phyloP scores from a whole-genome alignment of 1,139 yeast species.

The Taphrina populina region DNA sequence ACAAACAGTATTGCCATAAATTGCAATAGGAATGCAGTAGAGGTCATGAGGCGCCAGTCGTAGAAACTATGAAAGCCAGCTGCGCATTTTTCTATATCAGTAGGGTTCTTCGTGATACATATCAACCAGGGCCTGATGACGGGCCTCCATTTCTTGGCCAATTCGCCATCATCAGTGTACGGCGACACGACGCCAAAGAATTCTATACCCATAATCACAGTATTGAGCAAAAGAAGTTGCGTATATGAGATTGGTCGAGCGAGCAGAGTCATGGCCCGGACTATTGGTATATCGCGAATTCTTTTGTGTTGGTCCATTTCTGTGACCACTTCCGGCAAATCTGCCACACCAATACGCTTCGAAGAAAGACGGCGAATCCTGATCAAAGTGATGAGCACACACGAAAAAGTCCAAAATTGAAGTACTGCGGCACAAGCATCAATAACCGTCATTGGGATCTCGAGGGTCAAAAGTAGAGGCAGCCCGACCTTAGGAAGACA shows the following conservation, averaged over 20 bases:
- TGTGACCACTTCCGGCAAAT: background rate
- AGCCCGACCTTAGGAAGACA: constrained; percentile 6
- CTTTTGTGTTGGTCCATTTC: background rate
- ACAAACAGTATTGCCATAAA: background rate
- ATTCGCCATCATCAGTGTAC: background rate
- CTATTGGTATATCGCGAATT: background rate
- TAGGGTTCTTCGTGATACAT: background rate
- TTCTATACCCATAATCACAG: background rate
- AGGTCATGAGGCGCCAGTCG: background rate
- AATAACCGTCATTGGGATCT: background rate
- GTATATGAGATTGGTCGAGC: constrained; percentile 8
- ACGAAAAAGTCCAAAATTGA: constrained; percentile 2
- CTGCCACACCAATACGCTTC: background rate
- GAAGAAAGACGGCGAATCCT: background rate
- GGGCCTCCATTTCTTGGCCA: background rate
- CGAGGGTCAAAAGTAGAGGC: background rate
- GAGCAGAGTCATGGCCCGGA: background rate
- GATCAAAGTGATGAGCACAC: background rate
- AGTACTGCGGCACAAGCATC: background rate
- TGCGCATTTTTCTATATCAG: background rate
- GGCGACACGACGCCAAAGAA: background rate
- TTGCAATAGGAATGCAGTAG: background rate
- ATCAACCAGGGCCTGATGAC: background rate
- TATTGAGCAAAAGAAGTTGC: background rate
- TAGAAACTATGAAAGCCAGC: too few relatives aligned